Evolutionary conservation across 495 filamentous ascomycete species (phyloP).

Genomic region (Extremus antarcticus): DNA sequence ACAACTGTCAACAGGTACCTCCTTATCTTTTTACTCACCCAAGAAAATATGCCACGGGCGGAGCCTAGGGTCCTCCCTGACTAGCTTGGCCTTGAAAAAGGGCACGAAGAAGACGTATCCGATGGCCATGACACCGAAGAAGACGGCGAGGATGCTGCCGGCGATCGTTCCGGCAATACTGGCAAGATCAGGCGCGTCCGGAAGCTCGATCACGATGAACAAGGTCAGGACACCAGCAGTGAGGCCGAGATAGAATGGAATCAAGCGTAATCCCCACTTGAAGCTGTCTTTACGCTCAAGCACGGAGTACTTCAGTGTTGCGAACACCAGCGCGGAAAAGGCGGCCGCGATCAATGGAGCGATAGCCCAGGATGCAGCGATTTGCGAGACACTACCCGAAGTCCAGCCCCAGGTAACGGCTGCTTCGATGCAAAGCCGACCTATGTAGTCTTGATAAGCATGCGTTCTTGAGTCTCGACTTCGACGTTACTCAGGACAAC

Average conservation of each 20-base stretch:
- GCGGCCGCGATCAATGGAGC: constrained; percentile 47
- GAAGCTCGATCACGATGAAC: constrained; percentile 39
- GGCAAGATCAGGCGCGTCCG: background rate
- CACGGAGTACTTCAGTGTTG: constrained; percentile 52
- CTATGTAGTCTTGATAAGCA: background rate
- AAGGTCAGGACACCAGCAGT: constrained; percentile 52
- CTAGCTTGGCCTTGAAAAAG: constrained; percentile 37
- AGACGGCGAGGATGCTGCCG: constrained; percentile 48
- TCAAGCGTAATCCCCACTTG: constrained; percentile 40
- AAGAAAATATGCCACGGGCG: constrained; percentile 2
- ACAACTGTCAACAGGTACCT: no score
- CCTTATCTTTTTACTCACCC: no score
- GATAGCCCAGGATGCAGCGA: constrained; percentile 53
- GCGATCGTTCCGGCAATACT: constrained; percentile 38
- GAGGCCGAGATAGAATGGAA: constrained; percentile 48
- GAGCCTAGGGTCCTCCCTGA: background rate
- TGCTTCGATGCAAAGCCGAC: background rate
- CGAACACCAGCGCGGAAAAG: constrained; percentile 54
- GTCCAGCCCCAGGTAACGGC: constrained; percentile 42
- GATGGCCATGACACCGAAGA: constrained; percentile 17
- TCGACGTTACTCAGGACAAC: constrained; percentile 26
- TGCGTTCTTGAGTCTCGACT: background rate
- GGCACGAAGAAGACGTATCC: constrained; percentile 47
- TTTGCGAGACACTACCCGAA: constrained; percentile 39
- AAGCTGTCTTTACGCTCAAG: constrained; percentile 41